A percentile compares a stretch with the other conserved stretches of the same genome.
phyloP scores from a whole-genome alignment of 768 basidiomycete species.

The Inosperma sp. region DNA sequence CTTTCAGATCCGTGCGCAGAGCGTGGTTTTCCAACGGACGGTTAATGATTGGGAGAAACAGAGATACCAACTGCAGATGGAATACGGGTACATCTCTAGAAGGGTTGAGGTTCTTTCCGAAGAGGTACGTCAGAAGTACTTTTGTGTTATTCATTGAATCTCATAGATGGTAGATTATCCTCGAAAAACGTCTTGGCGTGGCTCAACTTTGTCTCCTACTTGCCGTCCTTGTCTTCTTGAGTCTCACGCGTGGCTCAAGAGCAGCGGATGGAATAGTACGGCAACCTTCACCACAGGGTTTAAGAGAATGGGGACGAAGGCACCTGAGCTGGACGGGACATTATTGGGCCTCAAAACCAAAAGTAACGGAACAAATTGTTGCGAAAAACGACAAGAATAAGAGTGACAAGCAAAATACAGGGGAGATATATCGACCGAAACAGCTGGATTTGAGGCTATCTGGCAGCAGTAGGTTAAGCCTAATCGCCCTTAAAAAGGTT shows the following conservation, averaged over 20 bases:
- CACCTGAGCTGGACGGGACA: slow-evolving; percentile 51
- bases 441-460: neutral
- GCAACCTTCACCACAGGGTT: slow-evolving; percentile 40
- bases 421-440: neutral
- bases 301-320: slow-evolving; percentile 52
- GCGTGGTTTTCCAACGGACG: slow-evolving; percentile 58
- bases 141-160: neutral
- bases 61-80: slow-evolving; percentile 58
- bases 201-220: slow-evolving; percentile 83
- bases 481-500: neutral
- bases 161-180: slow-evolving; percentile 50
- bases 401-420: neutral
- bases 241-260: slow-evolving; percentile 73
- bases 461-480: neutral
- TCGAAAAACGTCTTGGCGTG: slow-evolving; percentile 87
- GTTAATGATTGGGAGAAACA: slow-evolving; percentile 68
- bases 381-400: no score
- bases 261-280: slow-evolving; percentile 65
- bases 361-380: neutral
- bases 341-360: neutral
- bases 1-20: slow-evolving; percentile 67
- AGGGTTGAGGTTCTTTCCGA: slow-evolving; percentile 72
- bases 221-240: slow-evolving; percentile 80
- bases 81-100: slow-evolving; percentile 63
- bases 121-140: slow-evolving; percentile 51